Evolutionary conservation across 1,139 yeast species (phyloP).

Genomic region (Candida freyschussii): DNA sequence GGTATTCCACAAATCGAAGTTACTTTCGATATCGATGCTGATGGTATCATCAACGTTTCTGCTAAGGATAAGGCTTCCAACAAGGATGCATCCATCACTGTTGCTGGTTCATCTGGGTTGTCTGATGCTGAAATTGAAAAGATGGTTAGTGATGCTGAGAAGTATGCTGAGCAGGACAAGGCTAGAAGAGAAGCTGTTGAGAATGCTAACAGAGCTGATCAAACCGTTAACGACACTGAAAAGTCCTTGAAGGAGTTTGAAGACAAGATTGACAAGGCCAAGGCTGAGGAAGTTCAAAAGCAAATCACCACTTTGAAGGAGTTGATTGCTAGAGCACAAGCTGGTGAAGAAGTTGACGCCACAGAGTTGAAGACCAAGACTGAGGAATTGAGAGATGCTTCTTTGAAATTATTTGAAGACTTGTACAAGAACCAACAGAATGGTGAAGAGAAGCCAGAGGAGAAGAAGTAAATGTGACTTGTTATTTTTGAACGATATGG

Average conservation of each 20-base stretch:
- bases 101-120: constrained; percentile 64
- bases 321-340: constrained; percentile 87
- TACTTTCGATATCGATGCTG: constrained; percentile 92
- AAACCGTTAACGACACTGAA: constrained; percentile 94
- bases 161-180: constrained; percentile 24
- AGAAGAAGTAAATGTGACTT: constrained; percentile 7
- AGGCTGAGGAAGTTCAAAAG: constrained; percentile 59
- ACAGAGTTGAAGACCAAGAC: constrained; percentile 87
- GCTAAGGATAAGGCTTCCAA: constrained; percentile 89
- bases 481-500: not conserved
- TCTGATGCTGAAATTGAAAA: constrained; percentile 57
- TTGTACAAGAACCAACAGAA: constrained; percentile 44
- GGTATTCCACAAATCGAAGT: constrained; percentile 98
- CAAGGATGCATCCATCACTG: constrained; percentile 63
- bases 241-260: constrained; percentile 89
- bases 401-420: constrained; percentile 92
- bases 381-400: constrained; percentile 88
- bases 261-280: constrained; percentile 80
- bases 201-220: constrained; percentile 95
- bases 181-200: constrained; percentile 88
- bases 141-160: constrained; percentile 45
- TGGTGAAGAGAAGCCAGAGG: constrained; percentile 19
- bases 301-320: constrained; percentile 80
- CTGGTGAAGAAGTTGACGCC: constrained; percentile 82
- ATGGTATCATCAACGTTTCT: constrained; percentile 91